Evolutionary conservation across 1,284 basidiomycete genomes (phyloP).

Genomic region (Ceratobasidium sp.): DNA sequence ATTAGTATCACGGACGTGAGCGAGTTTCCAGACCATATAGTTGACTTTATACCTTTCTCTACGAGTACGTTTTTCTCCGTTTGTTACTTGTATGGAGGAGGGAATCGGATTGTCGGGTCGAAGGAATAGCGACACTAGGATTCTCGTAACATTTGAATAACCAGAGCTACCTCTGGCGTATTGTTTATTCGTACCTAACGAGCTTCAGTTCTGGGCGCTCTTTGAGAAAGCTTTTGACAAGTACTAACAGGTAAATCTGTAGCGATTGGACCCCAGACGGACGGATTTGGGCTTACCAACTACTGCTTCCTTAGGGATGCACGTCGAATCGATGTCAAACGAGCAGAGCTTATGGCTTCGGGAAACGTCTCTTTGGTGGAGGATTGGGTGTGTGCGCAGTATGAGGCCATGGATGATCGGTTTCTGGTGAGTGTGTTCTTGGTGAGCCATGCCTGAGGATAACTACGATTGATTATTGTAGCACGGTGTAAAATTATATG

Average conservation of each 20-base stretch:
- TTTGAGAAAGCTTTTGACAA: too few species aligned
- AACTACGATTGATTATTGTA: background rate
- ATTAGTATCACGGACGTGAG: background rate
- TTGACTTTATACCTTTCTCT: background rate
- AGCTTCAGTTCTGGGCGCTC: too few species aligned
- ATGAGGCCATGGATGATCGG: background rate
- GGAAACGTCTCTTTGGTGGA: background rate
- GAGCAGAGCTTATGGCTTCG: background rate
- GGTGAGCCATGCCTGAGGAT: background rate
- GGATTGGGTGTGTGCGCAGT: background rate
- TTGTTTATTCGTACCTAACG: too few species aligned
- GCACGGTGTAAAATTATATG: background rate
- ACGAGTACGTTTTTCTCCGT: background rate
- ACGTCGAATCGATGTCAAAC: background rate
- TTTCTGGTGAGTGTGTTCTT: background rate
- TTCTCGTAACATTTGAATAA: too few species aligned
- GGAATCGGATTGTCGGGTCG: background rate
- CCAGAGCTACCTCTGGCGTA: too few species aligned
- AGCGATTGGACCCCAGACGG: constrained; percentile 2
- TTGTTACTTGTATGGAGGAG: too few species aligned
- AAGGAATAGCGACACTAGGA: too few species aligned
- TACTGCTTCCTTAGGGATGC: background rate
- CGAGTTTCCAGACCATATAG: background rate
- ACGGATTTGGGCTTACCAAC: background rate
- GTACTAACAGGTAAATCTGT: background rate